A percentile compares a stretch with the other conserved stretches of the same genome.
These are phyloP conservation scores for Mycena galericulata DNA, from an alignment of 768 basidiomycete genomes.

Conservation along the genomic window DNA sequence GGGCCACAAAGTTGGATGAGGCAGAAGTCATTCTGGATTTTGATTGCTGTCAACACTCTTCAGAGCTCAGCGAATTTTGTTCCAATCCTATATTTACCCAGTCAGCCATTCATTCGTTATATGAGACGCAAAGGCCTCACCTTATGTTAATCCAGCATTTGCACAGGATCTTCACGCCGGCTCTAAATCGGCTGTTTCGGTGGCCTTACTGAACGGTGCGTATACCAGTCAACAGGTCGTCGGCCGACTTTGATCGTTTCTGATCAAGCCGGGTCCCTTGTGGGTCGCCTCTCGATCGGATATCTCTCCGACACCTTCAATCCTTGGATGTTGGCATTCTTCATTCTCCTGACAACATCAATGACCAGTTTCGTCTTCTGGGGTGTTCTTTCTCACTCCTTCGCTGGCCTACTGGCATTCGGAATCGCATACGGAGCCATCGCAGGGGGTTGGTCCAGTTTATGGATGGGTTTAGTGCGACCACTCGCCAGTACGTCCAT, in stretches of 20 bases:
- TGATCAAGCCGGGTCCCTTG: constrained; percentile 29
- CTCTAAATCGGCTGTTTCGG: constrained; percentile 42
- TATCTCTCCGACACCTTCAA: constrained; percentile 41
- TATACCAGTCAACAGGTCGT: no score
- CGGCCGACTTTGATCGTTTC: no score
- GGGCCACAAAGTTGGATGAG: no score
- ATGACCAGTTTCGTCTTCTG: constrained; percentile 42
- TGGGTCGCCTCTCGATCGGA: constrained; percentile 42
- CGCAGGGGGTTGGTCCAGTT: constrained; percentile 41
- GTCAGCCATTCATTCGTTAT: constrained; percentile 25
- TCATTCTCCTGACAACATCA: constrained; percentile 32
- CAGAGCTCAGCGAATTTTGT: constrained; percentile 42
- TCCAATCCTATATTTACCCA: constrained; percentile 44
- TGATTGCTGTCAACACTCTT: constrained; percentile 39
- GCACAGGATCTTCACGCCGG: constrained; percentile 39
- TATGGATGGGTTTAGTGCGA: constrained; percentile 42
- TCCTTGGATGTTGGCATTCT: constrained; percentile 33
- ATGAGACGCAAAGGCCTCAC: background rate
- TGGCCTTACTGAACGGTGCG: background rate
- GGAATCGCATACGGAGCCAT: constrained; percentile 40
- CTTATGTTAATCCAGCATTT: constrained; percentile 37
- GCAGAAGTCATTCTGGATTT: constrained; percentile 36
- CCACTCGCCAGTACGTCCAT: constrained; percentile 40
- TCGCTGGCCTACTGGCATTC: constrained; percentile 40
- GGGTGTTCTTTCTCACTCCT: constrained; percentile 42